A percentile compares a stretch with the other conserved stretches of the same genome.
These are phyloP conservation scores for Priceomyces fermenticarens DNA, from an alignment of 805 yeast species.

Conservation along the genomic window DNA sequence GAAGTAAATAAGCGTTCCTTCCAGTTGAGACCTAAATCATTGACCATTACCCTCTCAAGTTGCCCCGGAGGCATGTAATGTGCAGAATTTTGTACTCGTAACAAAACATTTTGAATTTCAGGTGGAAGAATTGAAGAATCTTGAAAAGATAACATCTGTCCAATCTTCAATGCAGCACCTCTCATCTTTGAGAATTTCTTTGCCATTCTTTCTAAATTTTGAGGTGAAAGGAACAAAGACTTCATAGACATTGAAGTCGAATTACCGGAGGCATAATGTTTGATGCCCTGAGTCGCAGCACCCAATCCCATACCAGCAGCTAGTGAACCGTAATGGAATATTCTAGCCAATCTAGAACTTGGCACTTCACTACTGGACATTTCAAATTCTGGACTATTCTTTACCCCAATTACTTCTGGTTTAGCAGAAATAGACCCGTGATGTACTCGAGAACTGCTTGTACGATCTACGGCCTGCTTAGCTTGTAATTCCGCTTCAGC, in stretches of 20 bases:
- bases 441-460: neutral
- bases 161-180: slow-evolving; percentile 97
- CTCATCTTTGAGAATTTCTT: slow-evolving; percentile 89
- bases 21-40: slow-evolving; percentile 82
- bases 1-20: slow-evolving; percentile 57
- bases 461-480: neutral
- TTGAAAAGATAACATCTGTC: slow-evolving; percentile 96
- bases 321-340: slow-evolving; percentile 87
- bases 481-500: neutral
- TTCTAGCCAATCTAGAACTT: slow-evolving; percentile 76
- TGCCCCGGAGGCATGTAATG: slow-evolving; percentile 96
- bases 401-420: slow-evolving; percentile 16
- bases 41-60: slow-evolving; percentile 67
- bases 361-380: slow-evolving; percentile 76
- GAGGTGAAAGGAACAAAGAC: slow-evolving; percentile 67
- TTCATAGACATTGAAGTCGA: slow-evolving; percentile 45
- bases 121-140: slow-evolving; percentile 81
- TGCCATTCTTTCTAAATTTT: slow-evolving; percentile 84
- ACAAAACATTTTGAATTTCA: slow-evolving; percentile 76
- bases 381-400: slow-evolving; percentile 33
- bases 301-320: slow-evolving; percentile 91
- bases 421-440: neutral
- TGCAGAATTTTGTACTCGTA: slow-evolving; percentile 89
- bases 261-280: slow-evolving; percentile 59
- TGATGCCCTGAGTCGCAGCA: slow-evolving; percentile 73